These are phyloP conservation scores for Suzukiozyma palmioleophila DNA, from an alignment of 1,139 yeast species.

Conservation along the genomic window DNA sequence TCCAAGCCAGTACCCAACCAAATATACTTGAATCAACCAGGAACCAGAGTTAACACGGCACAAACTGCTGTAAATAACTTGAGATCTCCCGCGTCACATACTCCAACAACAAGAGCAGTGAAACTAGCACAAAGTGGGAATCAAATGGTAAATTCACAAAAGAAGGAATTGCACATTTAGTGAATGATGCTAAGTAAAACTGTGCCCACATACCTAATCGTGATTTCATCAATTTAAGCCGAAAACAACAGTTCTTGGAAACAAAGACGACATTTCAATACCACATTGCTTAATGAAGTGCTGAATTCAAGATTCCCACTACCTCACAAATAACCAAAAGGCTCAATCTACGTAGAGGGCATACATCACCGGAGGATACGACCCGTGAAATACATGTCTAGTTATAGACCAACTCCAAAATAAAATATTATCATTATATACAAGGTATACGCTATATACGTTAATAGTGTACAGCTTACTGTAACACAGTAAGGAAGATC, in stretches of 20 bases:
- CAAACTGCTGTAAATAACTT: conserved; percentile 4
- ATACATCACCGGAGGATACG: no score
- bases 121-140: conserved; percentile 24
- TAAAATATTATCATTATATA: background rate
- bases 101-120: conserved; percentile 38
- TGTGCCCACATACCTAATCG: no score
- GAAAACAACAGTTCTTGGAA: no score
- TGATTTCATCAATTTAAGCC: no score
- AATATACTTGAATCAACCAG: background rate
- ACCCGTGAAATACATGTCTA: no score
- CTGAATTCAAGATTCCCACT: no score
- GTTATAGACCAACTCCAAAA: background rate
- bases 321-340: no score
- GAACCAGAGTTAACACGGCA: conserved; percentile 5
- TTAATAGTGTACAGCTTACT: background rate
- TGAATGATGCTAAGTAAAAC: background rate
- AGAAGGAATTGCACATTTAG: conserved; percentile 3
- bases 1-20: conserved; percentile 5
- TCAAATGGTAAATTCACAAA: conserved; percentile 2
- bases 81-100: conserved; percentile 13
- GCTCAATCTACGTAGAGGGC: no score
- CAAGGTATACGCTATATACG: background rate
- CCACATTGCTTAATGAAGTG: no score
- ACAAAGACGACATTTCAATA: no score
- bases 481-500: background rate